Percentiles rank a stretch among this genome's conserved stretches.
phyloP scores from a whole-genome alignment of 192 early-diverging fungal genomes.

The Mortierella alpina region DNA sequence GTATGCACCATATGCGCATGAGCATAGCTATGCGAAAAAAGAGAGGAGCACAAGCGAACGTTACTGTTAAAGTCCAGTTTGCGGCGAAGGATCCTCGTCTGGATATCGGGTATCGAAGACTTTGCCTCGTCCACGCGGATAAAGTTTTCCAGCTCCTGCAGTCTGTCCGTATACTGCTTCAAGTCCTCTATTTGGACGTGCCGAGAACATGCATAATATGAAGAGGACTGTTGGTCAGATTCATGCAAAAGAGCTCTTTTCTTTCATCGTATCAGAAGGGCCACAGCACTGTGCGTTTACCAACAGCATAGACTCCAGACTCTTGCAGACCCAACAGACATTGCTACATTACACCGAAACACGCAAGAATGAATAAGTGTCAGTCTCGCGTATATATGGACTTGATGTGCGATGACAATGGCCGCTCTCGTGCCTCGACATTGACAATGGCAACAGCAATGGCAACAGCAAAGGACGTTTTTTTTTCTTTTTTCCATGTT shows the following conservation, averaged over 20 bases:
- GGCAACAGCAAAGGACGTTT: background rate
- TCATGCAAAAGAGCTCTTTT: constrained; percentile 11
- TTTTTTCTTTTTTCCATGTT: constrained; percentile 6
- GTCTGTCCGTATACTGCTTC: constrained; percentile 67
- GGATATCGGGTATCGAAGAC: constrained; percentile 51
- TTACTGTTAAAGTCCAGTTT: constrained; percentile 53
- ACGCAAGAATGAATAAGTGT: background rate
- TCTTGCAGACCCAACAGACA: constrained; percentile 43
- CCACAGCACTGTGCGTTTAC: constrained; percentile 12
- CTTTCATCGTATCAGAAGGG: constrained; percentile 8
- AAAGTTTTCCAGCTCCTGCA: constrained; percentile 69
- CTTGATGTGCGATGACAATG: background rate
- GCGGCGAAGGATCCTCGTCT: constrained; percentile 56
- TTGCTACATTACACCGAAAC: constrained; percentile 19
- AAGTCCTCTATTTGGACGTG: constrained; percentile 59
- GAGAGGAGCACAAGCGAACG: background rate
- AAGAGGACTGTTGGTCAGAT: constrained; percentile 4
- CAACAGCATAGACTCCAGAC: constrained; percentile 38
- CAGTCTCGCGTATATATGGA: background rate
- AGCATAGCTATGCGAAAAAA: constrained; percentile 8
- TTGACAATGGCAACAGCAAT: background rate
- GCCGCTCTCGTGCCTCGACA: too few species aligned
- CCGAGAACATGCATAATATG: constrained; percentile 15
- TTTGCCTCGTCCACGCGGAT: constrained; percentile 60
- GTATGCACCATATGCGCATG: background rate